These are phyloP conservation scores for Dimocarpus longan DNA, from an alignment of 345 rosid genomes.

Conservation along the genomic window DNA sequence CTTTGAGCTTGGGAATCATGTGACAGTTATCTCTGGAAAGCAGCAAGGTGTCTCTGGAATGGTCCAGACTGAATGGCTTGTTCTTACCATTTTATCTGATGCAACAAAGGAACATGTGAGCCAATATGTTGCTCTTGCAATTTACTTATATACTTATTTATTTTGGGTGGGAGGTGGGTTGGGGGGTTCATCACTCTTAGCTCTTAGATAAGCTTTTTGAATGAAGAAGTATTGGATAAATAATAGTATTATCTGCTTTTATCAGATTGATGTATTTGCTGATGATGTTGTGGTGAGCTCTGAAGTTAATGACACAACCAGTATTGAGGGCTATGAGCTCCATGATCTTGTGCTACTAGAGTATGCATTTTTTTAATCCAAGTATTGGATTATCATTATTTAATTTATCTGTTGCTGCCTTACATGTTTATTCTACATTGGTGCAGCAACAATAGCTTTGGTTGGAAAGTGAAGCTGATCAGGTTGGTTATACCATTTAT, in stretches of 20 bases:
- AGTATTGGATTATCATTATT: constrained; percentile 3
- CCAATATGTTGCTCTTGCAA: not conserved
- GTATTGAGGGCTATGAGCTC: constrained; percentile 85
- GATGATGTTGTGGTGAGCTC: constrained; percentile 96
- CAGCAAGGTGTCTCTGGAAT: constrained; percentile 96
- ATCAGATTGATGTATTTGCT: constrained; percentile 83
- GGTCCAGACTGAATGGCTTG: constrained; percentile 97
- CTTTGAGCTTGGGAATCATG: constrained; percentile 96
- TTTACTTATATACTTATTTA: not conserved
- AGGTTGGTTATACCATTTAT: constrained; percentile 43
- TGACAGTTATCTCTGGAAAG: constrained; percentile 88
- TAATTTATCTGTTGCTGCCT: constrained; percentile 7
- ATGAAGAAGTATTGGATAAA: not conserved
- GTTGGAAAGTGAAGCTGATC: constrained; percentile 95
- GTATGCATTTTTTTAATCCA: constrained; percentile 48
- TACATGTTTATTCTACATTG: constrained; percentile 23
- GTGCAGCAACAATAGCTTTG: constrained; percentile 84
- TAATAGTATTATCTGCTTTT: constrained; percentile 18
- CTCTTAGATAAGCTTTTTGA: not conserved
- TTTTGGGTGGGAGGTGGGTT: too few species aligned
- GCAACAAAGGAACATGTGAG: constrained; percentile 95
- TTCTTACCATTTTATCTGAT: constrained; percentile 80
- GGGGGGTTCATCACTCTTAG: not conserved
- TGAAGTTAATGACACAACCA: constrained; percentile 39
- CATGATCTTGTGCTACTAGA: constrained; percentile 91